Evolutionary conservation across 345 rosid species (phyloP).

Genomic region (Salix arbutifolia): DNA sequence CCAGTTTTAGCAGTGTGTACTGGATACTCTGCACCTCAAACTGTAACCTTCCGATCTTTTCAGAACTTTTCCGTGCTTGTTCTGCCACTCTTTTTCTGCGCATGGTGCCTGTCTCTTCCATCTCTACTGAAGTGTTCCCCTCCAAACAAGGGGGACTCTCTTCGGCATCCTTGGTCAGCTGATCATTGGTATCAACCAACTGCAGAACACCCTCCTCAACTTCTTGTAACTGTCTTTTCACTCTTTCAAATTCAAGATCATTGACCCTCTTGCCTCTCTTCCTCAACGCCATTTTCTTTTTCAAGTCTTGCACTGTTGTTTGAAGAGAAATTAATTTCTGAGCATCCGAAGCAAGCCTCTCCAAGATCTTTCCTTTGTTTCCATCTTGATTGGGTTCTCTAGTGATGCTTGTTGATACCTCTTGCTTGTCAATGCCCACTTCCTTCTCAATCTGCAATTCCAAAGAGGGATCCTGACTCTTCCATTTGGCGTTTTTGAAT

Average conservation of each 20-base stretch:
- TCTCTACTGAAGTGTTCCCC: slow-evolving; percentile 15
- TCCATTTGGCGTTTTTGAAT: slow-evolving; percentile 10
- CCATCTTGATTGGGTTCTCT: slow-evolving; percentile 31
- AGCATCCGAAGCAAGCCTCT: slow-evolving; percentile 23
- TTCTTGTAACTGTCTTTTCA: slow-evolving; percentile 21
- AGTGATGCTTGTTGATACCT: slow-evolving; percentile 41
- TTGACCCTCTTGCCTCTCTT: slow-evolving; percentile 13
- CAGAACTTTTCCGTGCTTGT: slow-evolving; percentile 21
- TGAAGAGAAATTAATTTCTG: slow-evolving; percentile 24
- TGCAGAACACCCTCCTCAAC: slow-evolving; percentile 22
- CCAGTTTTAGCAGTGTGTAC: slow-evolving; percentile 15
- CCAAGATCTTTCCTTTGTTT: slow-evolving; percentile 19
- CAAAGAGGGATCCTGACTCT: slow-evolving; percentile 33
- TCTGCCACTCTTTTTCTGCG: slow-evolving; percentile 17
- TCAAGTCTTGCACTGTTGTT: slow-evolving; percentile 22
- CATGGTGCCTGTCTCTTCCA: slow-evolving; percentile 4
- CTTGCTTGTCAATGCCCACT: slow-evolving; percentile 61
- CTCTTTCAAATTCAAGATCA: slow-evolving; percentile 17
- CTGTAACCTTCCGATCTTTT: slow-evolving; percentile 22
- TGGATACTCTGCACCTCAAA: slow-evolving; percentile 27
- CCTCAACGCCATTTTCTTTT: slow-evolving; percentile 14
- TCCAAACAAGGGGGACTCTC: slow-evolving; percentile 12
- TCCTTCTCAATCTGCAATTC: slow-evolving; percentile 66
- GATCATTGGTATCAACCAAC: slow-evolving; percentile 13
- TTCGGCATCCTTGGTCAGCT: slow-evolving; percentile 13